phyloP scores from a whole-genome alignment of 352 stramenopile genomes.

The Peronosclerospora sorghi region DNA sequence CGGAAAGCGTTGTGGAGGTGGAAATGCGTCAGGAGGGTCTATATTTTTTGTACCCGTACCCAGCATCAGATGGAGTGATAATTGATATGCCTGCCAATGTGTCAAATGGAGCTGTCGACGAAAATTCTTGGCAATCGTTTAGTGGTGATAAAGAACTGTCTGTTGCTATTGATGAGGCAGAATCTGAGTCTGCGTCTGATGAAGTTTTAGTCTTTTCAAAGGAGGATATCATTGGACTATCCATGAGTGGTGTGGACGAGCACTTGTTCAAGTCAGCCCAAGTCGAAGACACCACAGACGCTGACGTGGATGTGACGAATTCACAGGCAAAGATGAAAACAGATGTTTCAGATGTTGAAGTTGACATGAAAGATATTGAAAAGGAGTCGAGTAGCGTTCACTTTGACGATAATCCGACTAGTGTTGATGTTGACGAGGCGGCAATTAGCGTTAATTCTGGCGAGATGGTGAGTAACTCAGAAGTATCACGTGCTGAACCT shows the following conservation, averaged over 20 bases:
- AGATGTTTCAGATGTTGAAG: neutral
- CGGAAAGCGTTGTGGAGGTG: constrained; percentile 10
- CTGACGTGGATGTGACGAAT: neutral
- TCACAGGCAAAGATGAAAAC: neutral
- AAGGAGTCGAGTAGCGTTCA: neutral
- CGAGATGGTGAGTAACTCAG: neutral
- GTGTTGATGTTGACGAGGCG: neutral
- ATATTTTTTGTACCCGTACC: constrained; percentile 4
- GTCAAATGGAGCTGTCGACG: neutral
- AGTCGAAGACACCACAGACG: neutral
- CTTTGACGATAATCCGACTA: neutral
- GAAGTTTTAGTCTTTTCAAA: neutral
- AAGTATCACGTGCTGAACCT: neutral
- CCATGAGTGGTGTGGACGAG: neutral
- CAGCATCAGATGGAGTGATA: neutral
- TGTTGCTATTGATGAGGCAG: too few species aligned
- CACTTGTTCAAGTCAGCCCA: neutral
- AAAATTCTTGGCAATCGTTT: neutral
- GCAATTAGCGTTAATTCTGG: neutral
- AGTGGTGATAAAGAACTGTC: too few species aligned
- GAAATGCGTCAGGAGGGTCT: constrained; percentile 5
- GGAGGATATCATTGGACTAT: neutral
- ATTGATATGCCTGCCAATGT: neutral
- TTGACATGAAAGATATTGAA: neutral
- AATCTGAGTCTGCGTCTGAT: too few species aligned